Percentiles rank a stretch among this genome's conserved stretches.
phyloP scores from a whole-genome alignment of 352 stramenopile species.

The Phytophthora europaea region DNA sequence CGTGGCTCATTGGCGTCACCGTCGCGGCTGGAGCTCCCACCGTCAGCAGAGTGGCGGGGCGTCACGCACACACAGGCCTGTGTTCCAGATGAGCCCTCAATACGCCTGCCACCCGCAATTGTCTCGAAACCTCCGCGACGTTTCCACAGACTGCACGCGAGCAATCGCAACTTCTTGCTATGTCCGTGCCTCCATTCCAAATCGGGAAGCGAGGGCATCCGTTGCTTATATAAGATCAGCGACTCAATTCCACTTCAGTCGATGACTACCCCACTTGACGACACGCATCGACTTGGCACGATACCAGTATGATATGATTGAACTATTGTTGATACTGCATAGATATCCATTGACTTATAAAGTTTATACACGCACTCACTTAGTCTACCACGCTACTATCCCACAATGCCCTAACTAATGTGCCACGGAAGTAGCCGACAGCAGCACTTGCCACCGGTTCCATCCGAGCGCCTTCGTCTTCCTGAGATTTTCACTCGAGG shows the following conservation, averaged over 20 bases:
- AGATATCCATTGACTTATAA: constrained; percentile 17
- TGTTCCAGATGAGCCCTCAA: constrained; percentile 7
- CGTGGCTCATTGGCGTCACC: constrained; percentile 46
- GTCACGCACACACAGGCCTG: constrained; percentile 6
- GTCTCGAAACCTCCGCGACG: constrained; percentile 45
- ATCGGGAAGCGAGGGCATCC: constrained; percentile 30
- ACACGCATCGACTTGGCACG: background rate
- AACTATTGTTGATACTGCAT: constrained; percentile 25
- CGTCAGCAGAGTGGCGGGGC: background rate
- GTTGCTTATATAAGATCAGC: constrained; percentile 5
- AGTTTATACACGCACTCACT: constrained; percentile 30
- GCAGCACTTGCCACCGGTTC: constrained; percentile 65
- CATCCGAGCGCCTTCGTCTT: constrained; percentile 5
- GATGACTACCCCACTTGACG: background rate
- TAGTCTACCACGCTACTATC: constrained; percentile 35
- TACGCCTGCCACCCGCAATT: constrained; percentile 16
- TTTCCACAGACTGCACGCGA: constrained; percentile 21
- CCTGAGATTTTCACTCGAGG: constrained; percentile 56
- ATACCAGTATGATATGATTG: no score
- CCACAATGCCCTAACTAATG: constrained; percentile 35
- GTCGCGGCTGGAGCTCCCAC: constrained; percentile 11
- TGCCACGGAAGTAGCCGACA: constrained; percentile 33
- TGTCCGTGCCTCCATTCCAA: constrained; percentile 16
- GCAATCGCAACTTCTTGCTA: constrained; percentile 11
- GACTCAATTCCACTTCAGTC: background rate